Percentiles rank a stretch among this genome's conserved stretches.
phyloP scores from a whole-genome alignment of 257 asterid species.

The Rhazya stricta region DNA sequence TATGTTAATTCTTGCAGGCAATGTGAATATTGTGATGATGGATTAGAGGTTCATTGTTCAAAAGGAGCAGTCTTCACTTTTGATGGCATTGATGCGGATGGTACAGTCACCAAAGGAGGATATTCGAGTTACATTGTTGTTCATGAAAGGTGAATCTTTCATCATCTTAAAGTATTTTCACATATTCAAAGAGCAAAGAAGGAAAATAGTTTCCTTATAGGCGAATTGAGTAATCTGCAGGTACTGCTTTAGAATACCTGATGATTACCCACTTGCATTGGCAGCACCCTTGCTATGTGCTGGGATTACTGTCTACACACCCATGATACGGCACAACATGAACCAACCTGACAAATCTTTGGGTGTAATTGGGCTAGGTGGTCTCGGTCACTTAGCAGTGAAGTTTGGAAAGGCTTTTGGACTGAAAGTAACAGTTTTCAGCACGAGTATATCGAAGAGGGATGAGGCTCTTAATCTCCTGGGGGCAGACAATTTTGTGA shows the following conservation, averaged over 20 bases:
- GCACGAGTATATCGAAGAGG: slow-evolving; percentile 74
- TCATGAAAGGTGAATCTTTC: slow-evolving; percentile 51
- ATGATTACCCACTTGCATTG: slow-evolving; percentile 51
- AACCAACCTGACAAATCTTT: slow-evolving; percentile 80
- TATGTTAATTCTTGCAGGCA: slow-evolving; percentile 81
- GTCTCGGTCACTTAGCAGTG: slow-evolving; percentile 94
- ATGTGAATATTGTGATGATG: slow-evolving; percentile 69
- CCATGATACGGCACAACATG: slow-evolving; percentile 82
- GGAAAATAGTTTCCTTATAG: background rate
- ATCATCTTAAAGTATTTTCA: background rate
- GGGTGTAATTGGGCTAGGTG: slow-evolving; percentile 92
- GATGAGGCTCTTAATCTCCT: slow-evolving; percentile 67
- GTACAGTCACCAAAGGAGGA: slow-evolving; percentile 91
- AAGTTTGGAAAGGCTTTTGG: slow-evolving; percentile 96
- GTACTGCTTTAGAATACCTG: slow-evolving; percentile 75
- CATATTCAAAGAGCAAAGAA: background rate
- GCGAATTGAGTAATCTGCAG: slow-evolving; percentile 30
- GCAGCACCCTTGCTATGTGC: slow-evolving; percentile 97
- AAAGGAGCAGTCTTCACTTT: slow-evolving; percentile 60
- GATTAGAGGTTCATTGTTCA: slow-evolving; percentile 57
- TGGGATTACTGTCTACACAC: slow-evolving; percentile 85
- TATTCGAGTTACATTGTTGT: slow-evolving; percentile 71
- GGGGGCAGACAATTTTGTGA: slow-evolving; percentile 74
- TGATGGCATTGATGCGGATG: slow-evolving; percentile 69
- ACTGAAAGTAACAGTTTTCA: slow-evolving; percentile 75